Conservation (phyloP, 2,329 filamentous ascomycete species). For the Teratosphaeria gauchensis region DNA sequence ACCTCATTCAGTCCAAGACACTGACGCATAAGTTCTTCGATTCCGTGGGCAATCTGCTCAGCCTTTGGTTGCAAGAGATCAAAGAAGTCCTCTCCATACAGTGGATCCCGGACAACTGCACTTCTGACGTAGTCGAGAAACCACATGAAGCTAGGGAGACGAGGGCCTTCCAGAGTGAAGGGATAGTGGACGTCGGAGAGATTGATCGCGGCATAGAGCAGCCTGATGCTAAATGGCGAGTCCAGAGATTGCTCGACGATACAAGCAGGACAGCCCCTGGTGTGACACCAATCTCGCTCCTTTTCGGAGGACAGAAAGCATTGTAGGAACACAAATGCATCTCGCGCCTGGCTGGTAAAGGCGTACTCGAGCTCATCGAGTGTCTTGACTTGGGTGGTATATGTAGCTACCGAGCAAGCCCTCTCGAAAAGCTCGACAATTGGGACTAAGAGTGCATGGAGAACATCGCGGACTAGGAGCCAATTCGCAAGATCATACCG, state of each 20-base stretch:
- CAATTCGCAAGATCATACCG: conserved; percentile 29
- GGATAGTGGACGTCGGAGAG: conserved; percentile 34
- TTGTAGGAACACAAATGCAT: conserved; percentile 50
- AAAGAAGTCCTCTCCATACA: conserved; percentile 37
- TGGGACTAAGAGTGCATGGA: conserved; percentile 50
- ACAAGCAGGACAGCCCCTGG: conserved; percentile 46
- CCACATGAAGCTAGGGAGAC: conserved; percentile 28
- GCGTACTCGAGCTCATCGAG: conserved; percentile 47
- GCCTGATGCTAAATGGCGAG: conserved; percentile 38
- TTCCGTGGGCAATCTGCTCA: conserved; percentile 31
- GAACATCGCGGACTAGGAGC: conserved; percentile 48
- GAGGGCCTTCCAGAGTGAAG: conserved; percentile 25
- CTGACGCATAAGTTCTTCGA: conserved; percentile 38
- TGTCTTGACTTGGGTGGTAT: conserved; percentile 38
- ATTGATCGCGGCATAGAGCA: conserved; percentile 39
- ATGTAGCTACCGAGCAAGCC: conserved; percentile 43
- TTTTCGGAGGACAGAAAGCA: conserved; percentile 47
- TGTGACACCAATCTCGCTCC: conserved; percentile 46
- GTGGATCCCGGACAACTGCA: conserved; percentile 32
- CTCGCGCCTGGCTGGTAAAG: conserved; percentile 46
- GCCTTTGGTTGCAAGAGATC: conserved; percentile 36
- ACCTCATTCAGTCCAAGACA: conserved; percentile 34
- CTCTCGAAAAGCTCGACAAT: conserved; percentile 47
- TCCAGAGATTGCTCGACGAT: conserved; percentile 34
- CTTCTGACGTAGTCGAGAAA: conserved; percentile 34